These are phyloP conservation scores for Austroboletus sp. DNA, from an alignment of 1,284 basidiomycete genomes.

Conservation along the genomic window DNA sequence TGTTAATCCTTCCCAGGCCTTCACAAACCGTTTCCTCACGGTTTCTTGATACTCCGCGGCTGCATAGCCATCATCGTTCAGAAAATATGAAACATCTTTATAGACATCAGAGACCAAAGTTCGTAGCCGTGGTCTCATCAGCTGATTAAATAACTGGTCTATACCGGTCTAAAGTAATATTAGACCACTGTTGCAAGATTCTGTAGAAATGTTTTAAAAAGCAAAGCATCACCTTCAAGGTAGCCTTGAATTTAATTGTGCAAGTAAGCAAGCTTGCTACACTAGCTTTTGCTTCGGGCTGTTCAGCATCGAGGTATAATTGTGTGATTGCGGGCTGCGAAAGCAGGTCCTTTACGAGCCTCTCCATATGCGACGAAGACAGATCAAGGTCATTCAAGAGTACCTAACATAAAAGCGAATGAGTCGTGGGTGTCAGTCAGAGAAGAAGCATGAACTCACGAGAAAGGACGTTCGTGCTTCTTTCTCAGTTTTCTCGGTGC, in stretches of 20 bases:
- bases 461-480: conserved; percentile 76
- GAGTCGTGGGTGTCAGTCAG: neutral
- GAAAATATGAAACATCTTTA: conserved; percentile 79
- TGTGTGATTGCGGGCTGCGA: conserved; percentile 55
- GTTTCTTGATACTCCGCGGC: conserved; percentile 80
- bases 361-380: conserved; percentile 79
- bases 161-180: conserved; percentile 59
- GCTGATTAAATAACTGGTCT: conserved; percentile 90
- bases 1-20: conserved; percentile 76
- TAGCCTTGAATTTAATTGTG: conserved; percentile 60
- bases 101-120: conserved; percentile 83
- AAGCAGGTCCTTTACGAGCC: conserved; percentile 66
- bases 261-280: conserved; percentile 49
- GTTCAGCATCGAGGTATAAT: conserved; percentile 62
- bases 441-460: conserved; percentile 44
- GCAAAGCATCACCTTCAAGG: conserved; percentile 55
- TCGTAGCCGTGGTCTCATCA: conserved; percentile 79
- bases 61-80: conserved; percentile 84
- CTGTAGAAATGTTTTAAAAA: neutral
- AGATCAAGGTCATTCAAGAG: conserved; percentile 85
- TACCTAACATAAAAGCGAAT: conserved; percentile 48
- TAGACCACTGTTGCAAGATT: conserved; percentile 1
- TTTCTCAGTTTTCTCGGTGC: conserved; percentile 67
- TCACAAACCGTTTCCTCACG: conserved; percentile 82
- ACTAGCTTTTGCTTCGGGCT: conserved; percentile 40